These are phyloP conservation scores for Fonsecaea erecta DNA, from an alignment of 2,329 filamentous ascomycete species.

Conservation along the genomic window DNA sequence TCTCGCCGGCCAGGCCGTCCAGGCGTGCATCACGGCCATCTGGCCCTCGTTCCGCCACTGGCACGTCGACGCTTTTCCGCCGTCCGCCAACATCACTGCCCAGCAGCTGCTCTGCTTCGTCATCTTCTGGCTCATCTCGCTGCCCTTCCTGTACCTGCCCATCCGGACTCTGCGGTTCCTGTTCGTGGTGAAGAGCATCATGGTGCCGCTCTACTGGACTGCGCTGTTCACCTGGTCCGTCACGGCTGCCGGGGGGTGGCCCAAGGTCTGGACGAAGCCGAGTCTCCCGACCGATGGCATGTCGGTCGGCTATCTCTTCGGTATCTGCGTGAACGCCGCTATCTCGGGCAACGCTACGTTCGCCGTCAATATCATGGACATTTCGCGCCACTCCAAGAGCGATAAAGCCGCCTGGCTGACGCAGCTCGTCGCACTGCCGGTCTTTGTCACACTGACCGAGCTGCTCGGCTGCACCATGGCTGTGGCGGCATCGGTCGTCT, in stretches of 20 bases:
- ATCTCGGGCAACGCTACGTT: constrained; percentile 41
- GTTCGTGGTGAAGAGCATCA: constrained; percentile 42
- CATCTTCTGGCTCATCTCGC: constrained; percentile 57
- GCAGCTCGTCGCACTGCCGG: constrained; percentile 52
- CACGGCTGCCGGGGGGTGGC: constrained; percentile 23
- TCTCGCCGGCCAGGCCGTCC: constrained; percentile 35
- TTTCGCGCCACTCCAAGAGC: constrained; percentile 45
- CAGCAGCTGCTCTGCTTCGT: constrained; percentile 62
- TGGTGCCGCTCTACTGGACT: constrained; percentile 21
- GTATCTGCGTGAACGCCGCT: constrained; percentile 26
- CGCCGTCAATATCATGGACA: constrained; percentile 60
- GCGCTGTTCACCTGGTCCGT: constrained; percentile 25
- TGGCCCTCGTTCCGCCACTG: constrained; percentile 55
- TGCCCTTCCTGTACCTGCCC: constrained; percentile 48
- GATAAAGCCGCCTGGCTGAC: constrained; percentile 44
- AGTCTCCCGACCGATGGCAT: constrained; percentile 13
- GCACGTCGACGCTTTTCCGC: constrained; percentile 57
- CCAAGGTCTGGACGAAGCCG: constrained; percentile 19
- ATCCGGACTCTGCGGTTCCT: constrained; percentile 39
- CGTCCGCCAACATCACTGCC: constrained; percentile 58
- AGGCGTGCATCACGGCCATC: constrained; percentile 45
- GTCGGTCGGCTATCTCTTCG: constrained; percentile 21
- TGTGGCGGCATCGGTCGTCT: constrained; percentile 48
- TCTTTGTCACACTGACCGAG: constrained; percentile 56
- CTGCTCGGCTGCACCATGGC: constrained; percentile 63